Percentiles rank a stretch among this genome's conserved stretches.
Evolutionary conservation across 2,329 filamentous ascomycete genomes (phyloP).

Genomic region (Pyrenophora graminea): DNA sequence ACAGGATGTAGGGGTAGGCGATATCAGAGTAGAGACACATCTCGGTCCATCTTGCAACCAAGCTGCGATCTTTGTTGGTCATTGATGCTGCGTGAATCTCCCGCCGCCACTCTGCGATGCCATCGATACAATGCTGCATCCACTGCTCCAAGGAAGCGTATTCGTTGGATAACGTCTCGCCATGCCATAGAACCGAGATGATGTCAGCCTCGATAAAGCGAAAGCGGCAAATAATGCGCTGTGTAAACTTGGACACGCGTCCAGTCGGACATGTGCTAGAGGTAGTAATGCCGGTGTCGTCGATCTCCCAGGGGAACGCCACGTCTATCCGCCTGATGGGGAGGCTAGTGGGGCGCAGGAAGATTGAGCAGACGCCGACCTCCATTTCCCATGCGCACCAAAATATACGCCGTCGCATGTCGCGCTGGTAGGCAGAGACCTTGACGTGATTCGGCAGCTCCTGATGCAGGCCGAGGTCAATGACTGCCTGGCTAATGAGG

Average conservation of each 20-base stretch:
- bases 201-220: slow-evolving; percentile 43
- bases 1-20: slow-evolving; percentile 36
- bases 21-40: slow-evolving; percentile 44
- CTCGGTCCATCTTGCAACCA: slow-evolving; percentile 40
- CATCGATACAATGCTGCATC: slow-evolving; percentile 32
- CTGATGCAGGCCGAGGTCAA: slow-evolving; percentile 44
- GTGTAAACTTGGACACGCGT: slow-evolving; percentile 42
- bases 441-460: slow-evolving; percentile 37
- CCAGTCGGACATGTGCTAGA: slow-evolving; percentile 32
- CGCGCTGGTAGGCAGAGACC: slow-evolving; percentile 38
- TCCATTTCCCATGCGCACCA: slow-evolving; percentile 48
- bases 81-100: slow-evolving; percentile 36
- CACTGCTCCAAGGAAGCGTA: slow-evolving; percentile 34
- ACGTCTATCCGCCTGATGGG: slow-evolving; percentile 38
- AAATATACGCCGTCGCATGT: slow-evolving; percentile 45
- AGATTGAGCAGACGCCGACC: slow-evolving; percentile 42
- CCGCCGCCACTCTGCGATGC: slow-evolving; percentile 37
- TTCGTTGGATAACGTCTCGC: slow-evolving; percentile 34
- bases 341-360: slow-evolving; percentile 38
- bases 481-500: slow-evolving; percentile 43
- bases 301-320: slow-evolving; percentile 39
- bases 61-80: slow-evolving; percentile 33
- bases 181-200: slow-evolving; percentile 39
- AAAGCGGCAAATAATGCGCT: slow-evolving; percentile 41
- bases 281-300: slow-evolving; percentile 40